phyloP scores from a whole-genome alignment of 805 yeast genomes.

The Metschnikowia rubicola region DNA sequence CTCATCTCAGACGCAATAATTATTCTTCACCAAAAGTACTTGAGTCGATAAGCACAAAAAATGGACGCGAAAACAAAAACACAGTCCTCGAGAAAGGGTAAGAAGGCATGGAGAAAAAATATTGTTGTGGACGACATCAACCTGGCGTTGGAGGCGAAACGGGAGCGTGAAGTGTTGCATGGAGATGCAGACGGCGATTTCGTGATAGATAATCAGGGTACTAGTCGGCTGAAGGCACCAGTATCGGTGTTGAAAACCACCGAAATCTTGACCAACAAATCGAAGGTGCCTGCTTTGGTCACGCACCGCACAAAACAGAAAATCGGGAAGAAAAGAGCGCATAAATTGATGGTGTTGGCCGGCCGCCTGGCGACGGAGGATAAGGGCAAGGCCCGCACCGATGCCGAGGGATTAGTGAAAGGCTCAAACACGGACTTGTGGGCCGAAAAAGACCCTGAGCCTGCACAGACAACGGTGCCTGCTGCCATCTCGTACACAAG shows the following conservation, averaged over 20 bases:
- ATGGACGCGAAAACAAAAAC: constrained; percentile 34
- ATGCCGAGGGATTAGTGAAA: constrained; percentile 60
- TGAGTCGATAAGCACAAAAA: neutral
- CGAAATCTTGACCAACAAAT: constrained; percentile 67
- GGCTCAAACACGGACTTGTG: constrained; percentile 61
- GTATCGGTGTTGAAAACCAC: constrained; percentile 51
- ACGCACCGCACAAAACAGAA: constrained; percentile 49
- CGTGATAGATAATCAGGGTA: constrained; percentile 40
- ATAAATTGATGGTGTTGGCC: constrained; percentile 67
- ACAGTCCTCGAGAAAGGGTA: constrained; percentile 88
- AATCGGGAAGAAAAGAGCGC: constrained; percentile 60
- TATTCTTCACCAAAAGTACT: neutral
- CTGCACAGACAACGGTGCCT: constrained; percentile 8
- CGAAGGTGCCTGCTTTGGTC: constrained; percentile 69
- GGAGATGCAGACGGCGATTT: constrained; percentile 59
- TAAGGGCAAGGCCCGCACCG: constrained; percentile 49
- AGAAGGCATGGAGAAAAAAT: constrained; percentile 89
- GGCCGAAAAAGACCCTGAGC: constrained; percentile 37
- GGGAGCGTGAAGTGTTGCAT: constrained; percentile 56
- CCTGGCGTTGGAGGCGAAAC: constrained; percentile 59
- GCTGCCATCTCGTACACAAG: constrained; percentile 30
- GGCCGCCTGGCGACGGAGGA: constrained; percentile 64
- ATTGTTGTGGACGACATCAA: constrained; percentile 83
- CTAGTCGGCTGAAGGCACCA: constrained; percentile 32
- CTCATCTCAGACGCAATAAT: constrained; percentile 6